Evolutionary conservation across 1,284 basidiomycete species (phyloP), one percentile per base, ranked within the genome.

Genomic region (Sanghuangporus baumii): DNA sequence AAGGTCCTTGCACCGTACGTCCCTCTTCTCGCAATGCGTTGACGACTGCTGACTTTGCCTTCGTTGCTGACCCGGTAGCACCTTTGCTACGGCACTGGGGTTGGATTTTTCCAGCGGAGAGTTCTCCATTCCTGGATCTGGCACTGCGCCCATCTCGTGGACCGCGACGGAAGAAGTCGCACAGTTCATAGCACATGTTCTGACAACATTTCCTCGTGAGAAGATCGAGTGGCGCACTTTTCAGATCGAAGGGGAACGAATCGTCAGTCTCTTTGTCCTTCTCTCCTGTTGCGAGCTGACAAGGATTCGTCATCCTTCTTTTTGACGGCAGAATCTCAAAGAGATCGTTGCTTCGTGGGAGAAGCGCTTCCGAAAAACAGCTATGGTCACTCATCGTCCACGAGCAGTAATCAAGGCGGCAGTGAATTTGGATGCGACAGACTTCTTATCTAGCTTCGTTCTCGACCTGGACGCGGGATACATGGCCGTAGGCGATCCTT

Each of bases 191-290:
- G 75, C 71, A 7, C 67, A 79, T 57, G 65, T 72, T 52, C 71
- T 79, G 40, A 73, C 73, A 18, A 66, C 71, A 7, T 61, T 74
- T 11, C 70, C 75, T 1, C 36, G 60, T 0, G 65, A 68, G 20
- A 67, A 73, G 20, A 66, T 78, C 26, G 68, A 74, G 8, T 60
- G 72, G 58, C 65, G 62, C 2, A 70, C 66, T 1, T 72, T 79
- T 67, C 72, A 72, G 38, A 70, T 79, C 26, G 70, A 80, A 64
- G 76, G 77, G 6, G 72, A 76, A 55, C 76, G 73, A 14, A 66
- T 41, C 8, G 65, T 63, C 23, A 18, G 57, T 31, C 3, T 31
- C 26, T 31, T 36, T 16, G 12, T 20, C 38, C 20, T n/a, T 14
- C 20, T 26, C 26, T 6, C 9, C 18, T 47, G n/a, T 63, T 34